Base-by-base conservation (phyloP, 345 rosid species). In the Populus tremula region DNA sequence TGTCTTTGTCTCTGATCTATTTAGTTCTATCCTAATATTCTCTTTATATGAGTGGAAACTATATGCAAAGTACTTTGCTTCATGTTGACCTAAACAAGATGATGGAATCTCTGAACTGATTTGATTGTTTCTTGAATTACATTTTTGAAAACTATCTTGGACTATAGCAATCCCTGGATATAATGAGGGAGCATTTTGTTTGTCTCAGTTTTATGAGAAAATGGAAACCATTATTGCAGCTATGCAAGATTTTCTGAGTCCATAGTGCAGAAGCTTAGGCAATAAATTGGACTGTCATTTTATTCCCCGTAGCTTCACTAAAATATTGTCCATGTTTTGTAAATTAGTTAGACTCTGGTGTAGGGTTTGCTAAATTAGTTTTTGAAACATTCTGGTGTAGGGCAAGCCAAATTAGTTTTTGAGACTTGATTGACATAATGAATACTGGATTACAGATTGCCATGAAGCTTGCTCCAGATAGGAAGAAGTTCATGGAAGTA, bases 401-500 rank as follows among this genome's bases (percentile, higher is more conserved):
- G 5, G 63, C 23, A 1, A 59, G 12, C 63, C 25, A 25, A 59
- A 23, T 59, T 23, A 25, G 14, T 49, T n/a, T 31, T 25, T 10
- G 65, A 36, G 64, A 54, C 41, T 78, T 73, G 72, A 27, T 61
- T 78, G 65, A 39, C 62, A 18, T 67, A 53, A 64, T 73, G 27
- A 23, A 63, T 29, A 36, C 21, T 68, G 81, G 45, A 56, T 79
- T 74, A 50, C 89, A 96, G 99, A 84, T 96, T 75, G 97, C 96
- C 33, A 87, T 93, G 93, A 93, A 96, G 89, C 93, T 96, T 72
- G 97, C 97, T 61, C 99, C 99, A 14, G 96, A 93, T 59, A 92
- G 98, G 90, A 90, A 92, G 86, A 96, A 92, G 88, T 96, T 96
- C 81, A 93, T 92, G 96, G 94, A 92, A 11, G 98, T 93, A 21